Evolutionary conservation across 148 eudicot species (phyloP), one percentile per base, ranked within the genome.

Genomic region (Rhododendron griersonianum): DNA sequence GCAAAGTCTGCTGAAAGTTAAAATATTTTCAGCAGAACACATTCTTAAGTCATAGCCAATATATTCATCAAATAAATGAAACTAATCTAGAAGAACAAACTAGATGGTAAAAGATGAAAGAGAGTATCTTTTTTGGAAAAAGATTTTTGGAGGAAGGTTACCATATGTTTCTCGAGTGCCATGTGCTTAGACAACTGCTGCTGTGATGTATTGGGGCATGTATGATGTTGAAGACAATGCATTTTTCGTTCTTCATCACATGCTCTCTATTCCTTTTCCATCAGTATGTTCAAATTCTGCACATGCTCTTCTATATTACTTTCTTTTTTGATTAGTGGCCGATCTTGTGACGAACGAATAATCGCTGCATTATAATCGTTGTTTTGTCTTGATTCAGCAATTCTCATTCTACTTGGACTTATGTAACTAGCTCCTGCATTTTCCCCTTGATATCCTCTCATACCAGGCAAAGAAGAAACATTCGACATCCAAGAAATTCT

Each of bases 401-500:
- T 23, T 28, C 48, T 11, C 15, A 41, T n/a, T 78, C 19, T 81
- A 37, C n/a, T 39, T 53, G 50, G 57, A 15, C 50, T 41, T 69
- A 69, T 25, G 30, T 21, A 84, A 1, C 13, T 30, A 16, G 45
- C 18, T 53, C 14, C 63, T 41, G 74, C 55, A 30, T 85, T 48
- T 87, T 86, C 65, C 78, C 4, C 44, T 44, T 47, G 55, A 55
- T 59, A 86, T 61, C 19, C 39, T 39, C 76, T 75, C 85, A 61
- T 73, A 87, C 44, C 91, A 95, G 97, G 84, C 83, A 77, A 91
- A 90, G 89, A 89, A 79, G 69, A 90, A 87, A 78, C 87, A 63
- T 44, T 44, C 85, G 25, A 87, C 87, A 44, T 84, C 92, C 65
- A 88, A 83, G 85, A 90, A 91, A 86, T 85, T 53, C 25, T 80